phyloP scores from a whole-genome alignment of 306 rosid genomes.

The Hippophae gyantsensis region DNA sequence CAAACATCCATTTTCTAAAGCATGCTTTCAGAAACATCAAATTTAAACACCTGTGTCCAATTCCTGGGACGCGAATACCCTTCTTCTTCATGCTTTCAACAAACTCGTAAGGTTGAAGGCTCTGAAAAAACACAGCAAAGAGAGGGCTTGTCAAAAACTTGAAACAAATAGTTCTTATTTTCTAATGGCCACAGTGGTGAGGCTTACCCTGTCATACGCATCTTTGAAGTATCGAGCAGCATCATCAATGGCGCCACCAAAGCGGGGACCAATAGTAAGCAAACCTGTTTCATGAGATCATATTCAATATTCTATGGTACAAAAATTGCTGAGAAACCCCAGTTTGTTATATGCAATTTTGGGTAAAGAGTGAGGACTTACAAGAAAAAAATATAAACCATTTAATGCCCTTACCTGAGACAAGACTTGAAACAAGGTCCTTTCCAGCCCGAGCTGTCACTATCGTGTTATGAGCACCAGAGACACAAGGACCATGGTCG shows the following conservation, averaged over 20 bases:
- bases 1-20: neutral
- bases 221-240: slow-evolving; percentile 96
- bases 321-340: neutral
- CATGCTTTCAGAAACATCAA: neutral
- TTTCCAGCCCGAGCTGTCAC: slow-evolving; percentile 93
- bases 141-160: slow-evolving; percentile 7
- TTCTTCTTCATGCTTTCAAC: slow-evolving; percentile 25
- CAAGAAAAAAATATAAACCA: too few relatives aligned
- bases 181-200: neutral
- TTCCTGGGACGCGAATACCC: slow-evolving; percentile 91
- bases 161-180: neutral
- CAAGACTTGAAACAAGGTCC: slow-evolving; percentile 83
- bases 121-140: slow-evolving; percentile 29
- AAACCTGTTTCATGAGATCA: slow-evolving; percentile 53
- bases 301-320: slow-evolving; percentile 13
- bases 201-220: slow-evolving; percentile 65
- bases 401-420: slow-evolving; percentile 43
- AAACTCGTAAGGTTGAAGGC: slow-evolving; percentile 72
- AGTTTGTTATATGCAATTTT: slow-evolving; percentile 9
- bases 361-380: neutral
- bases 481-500: slow-evolving; percentile 91
- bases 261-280: slow-evolving; percentile 93
- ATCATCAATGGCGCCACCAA: slow-evolving; percentile 93
- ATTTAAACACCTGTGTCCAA: slow-evolving; percentile 65
- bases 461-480: slow-evolving; percentile 91